phyloP scores from a whole-genome alignment of 73 alveolate genomes.

The Paramecium sonneborni region DNA sequence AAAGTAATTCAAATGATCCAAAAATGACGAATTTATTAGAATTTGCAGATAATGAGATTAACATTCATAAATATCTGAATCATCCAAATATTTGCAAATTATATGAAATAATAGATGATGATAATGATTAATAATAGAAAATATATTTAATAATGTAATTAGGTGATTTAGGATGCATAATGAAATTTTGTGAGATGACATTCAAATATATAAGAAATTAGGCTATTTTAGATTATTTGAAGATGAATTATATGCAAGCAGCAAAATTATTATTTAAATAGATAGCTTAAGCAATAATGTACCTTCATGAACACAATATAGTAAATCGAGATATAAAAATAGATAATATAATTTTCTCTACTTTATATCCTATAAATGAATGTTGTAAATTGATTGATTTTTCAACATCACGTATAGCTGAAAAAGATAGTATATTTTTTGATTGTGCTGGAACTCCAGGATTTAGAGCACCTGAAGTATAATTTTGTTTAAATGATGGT shows the following conservation, averaged over 20 bases:
- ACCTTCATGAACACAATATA: background rate
- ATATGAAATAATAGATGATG: slow-evolving; percentile 1
- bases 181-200: background rate
- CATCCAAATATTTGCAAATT: background rate
- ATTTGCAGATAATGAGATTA: slow-evolving; percentile 27
- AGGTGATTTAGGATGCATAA: slow-evolving; percentile 22
- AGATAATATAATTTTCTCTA: background rate
- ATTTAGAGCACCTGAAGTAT: slow-evolving; percentile 49
- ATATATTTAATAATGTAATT: slow-evolving; percentile 20
- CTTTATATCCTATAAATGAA: background rate
- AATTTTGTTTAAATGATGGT: slow-evolving; percentile 42
- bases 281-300: background rate
- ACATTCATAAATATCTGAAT: slow-evolving; percentile 8
- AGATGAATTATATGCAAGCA: background rate
- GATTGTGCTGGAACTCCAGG: slow-evolving; percentile 55
- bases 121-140: background rate
- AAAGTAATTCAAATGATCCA: background rate
- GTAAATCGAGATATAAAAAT: slow-evolving; percentile 21
- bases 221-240: background rate
- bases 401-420: background rate
- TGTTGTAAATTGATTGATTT: slow-evolving; percentile 7
- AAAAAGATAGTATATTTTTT: background rate
- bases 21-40: slow-evolving; percentile 26
- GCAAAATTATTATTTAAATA: slow-evolving; percentile 6
- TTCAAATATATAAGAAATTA: background rate